A percentile compares a stretch with the other conserved stretches of the same genome.
These are phyloP conservation scores for Agaricus sinodeliciosus DNA, from an alignment of 768 basidiomycete species.

Conservation along the genomic window DNA sequence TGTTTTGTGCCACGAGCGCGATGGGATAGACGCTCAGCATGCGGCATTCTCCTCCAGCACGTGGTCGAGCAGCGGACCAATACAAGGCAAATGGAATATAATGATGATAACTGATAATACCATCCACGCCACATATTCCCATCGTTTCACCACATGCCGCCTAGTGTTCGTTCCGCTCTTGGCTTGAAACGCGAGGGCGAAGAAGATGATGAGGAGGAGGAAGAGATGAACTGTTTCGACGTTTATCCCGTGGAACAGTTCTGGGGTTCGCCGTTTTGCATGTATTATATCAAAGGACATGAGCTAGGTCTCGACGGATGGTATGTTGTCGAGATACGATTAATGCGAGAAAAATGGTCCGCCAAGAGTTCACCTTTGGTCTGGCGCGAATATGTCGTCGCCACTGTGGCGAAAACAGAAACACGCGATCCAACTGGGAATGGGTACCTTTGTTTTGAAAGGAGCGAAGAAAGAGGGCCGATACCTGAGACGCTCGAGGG, in stretches of 20 bases:
- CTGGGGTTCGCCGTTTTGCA: not conserved
- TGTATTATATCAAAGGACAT: not conserved
- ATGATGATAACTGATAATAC: too few species aligned
- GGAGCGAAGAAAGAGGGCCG: not conserved
- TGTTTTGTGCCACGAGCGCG: too few species aligned
- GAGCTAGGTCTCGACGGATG: not conserved
- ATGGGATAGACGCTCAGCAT: too few species aligned
- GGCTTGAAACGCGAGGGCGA: too few species aligned
- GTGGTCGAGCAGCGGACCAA: too few species aligned
- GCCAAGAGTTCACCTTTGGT: not conserved
- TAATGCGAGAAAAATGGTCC: not conserved
- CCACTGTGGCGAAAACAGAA: not conserved
- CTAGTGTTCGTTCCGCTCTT: too few species aligned
- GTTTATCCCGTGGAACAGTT: not conserved
- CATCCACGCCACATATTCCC: too few species aligned
- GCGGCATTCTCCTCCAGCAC: too few species aligned
- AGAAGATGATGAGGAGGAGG: not conserved
- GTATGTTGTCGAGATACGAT: slow-evolving; percentile 1
- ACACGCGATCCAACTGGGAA: not conserved
- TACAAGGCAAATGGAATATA: too few species aligned
- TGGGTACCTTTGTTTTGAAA: not conserved
- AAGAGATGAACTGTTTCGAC: not conserved
- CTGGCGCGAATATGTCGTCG: slow-evolving; percentile 1
- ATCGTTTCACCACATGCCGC: too few species aligned
- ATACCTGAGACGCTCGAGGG: not conserved